phyloP scores from a whole-genome alignment of 441 rosid genomes.

The Eugenia klotzschiana region DNA sequence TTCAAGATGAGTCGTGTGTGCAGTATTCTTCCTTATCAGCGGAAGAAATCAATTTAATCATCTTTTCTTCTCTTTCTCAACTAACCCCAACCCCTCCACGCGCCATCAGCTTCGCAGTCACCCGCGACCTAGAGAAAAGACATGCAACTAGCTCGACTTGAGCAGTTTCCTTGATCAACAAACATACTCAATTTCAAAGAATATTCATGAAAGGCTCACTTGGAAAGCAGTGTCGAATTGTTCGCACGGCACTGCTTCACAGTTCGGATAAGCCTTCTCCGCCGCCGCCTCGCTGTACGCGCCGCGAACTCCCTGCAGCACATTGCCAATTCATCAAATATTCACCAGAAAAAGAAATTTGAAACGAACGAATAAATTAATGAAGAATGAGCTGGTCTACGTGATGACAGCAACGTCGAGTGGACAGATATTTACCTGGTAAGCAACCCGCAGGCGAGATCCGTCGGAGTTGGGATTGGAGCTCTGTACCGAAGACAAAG shows the following conservation, averaged over 20 bases:
- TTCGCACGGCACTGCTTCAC: conserved; percentile 88
- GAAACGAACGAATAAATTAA: background rate
- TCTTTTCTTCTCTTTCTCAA: background rate
- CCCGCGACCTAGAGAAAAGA: background rate
- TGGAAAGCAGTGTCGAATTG: conserved; percentile 83
- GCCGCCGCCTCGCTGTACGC: conserved; percentile 92
- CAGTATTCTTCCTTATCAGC: background rate
- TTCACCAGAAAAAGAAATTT: background rate
- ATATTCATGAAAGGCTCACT: conserved; percentile 14
- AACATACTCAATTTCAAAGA: background rate
- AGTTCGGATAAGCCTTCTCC: conserved; percentile 78
- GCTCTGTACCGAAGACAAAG: conserved; percentile 48
- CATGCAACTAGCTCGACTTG: background rate
- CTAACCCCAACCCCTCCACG: background rate
- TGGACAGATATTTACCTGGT: conserved; percentile 33
- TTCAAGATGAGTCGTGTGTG: background rate
- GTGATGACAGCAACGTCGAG: background rate
- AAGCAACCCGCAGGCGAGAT: conserved; percentile 79
- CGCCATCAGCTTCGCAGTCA: background rate
- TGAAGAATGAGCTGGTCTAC: background rate
- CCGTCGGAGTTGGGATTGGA: conserved; percentile 38
- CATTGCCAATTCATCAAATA: background rate
- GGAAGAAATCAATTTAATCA: background rate
- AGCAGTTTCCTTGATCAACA: background rate
- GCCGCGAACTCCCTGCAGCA: conserved; percentile 61